These are phyloP conservation scores for Fusarium floridanum DNA, from an alignment of 2,329 filamentous ascomycete genomes.

Conservation along the genomic window DNA sequence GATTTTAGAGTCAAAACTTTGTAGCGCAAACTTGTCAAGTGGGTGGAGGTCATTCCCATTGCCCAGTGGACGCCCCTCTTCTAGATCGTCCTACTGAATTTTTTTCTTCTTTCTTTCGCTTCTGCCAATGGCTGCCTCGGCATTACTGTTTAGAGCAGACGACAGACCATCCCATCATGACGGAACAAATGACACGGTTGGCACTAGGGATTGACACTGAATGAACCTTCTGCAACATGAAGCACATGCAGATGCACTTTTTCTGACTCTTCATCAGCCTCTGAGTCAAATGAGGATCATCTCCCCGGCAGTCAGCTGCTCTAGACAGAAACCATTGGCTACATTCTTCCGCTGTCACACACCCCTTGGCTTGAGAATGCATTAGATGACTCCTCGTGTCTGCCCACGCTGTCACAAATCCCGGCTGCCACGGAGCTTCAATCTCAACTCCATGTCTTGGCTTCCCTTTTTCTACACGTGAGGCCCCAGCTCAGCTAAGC, in stretches of 20 bases:
- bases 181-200: not conserved
- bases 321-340: constrained; percentile 25
- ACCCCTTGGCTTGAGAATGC: constrained; percentile 24
- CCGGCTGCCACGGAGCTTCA: constrained; percentile 34
- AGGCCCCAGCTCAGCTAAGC: constrained; percentile 11
- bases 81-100: constrained; percentile 21
- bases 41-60: constrained; percentile 24
- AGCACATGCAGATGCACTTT: constrained; percentile 24
- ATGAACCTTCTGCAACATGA: constrained; percentile 31
- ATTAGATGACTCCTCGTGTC: constrained; percentile 36
- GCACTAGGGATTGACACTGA: not conserved
- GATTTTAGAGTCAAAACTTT: constrained; percentile 41
- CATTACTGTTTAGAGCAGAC: constrained; percentile 32
- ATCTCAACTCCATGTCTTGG: constrained; percentile 11
- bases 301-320: constrained; percentile 32
- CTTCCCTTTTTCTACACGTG: constrained; percentile 25
- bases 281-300: constrained; percentile 38
- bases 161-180: constrained; percentile 2
- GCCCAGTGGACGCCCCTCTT: constrained; percentile 33
- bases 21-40: constrained; percentile 26
- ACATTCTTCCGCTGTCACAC: constrained; percentile 29
- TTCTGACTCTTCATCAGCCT: constrained; percentile 26
- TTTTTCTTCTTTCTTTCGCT: constrained; percentile 19
- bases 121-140: constrained; percentile 39
- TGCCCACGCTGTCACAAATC: constrained; percentile 34